Evolutionary conservation across 495 filamentous ascomycete genomes (phyloP), one percentile per base, ranked within the genome.

Genomic region (Clavariopsis aquatica): DNA sequence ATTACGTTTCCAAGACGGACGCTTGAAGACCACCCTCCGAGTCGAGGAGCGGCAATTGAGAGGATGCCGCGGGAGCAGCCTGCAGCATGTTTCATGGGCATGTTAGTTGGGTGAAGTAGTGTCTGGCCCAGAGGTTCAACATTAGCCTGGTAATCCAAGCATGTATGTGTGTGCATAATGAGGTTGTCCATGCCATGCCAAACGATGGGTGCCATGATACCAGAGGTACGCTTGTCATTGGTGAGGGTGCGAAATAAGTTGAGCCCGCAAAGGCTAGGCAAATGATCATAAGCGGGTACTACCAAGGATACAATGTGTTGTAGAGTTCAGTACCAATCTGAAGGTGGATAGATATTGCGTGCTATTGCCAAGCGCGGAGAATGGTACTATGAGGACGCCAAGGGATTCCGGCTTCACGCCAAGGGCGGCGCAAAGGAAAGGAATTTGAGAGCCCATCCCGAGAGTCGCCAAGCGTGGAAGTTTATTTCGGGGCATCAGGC

Each of bases 291-390:
- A 34, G 28, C 12, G 3, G 2, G 15, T 13, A 52, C 20, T 9
- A n/a, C 31, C 3, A 29, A 53, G 46, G 24, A 12, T 31, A 23
- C 22, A 46, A 28, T 59, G 3, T 60, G 51, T 7, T n/a, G 10
- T 28, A 38, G 22, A 27, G 53, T 51, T 23, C 19, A 15, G 27
- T 19, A 1, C 19, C 28, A 52, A n/a, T 1, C n/a, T n/a, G n/a
- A 49, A n/a, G 38, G 28, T 8, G 49, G 17, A 34, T 4, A 13
- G 24, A 22, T 45, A 23, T 29, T 60, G 22, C 29, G 28, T 54
- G 19, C 12, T 28, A 24, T n/a, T 41, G 62, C 63, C 63, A 66
- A 66, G 63, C 56, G 62, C 63, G 63, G 56, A 60, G 49, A 43
- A 43, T 43, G 34, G 41, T 19, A 19, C 10, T 36, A 46, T 24